Evolutionary conservation across 176 grass and related monocot genomes (phyloP).

Genomic region (Poa pratensis): DNA sequence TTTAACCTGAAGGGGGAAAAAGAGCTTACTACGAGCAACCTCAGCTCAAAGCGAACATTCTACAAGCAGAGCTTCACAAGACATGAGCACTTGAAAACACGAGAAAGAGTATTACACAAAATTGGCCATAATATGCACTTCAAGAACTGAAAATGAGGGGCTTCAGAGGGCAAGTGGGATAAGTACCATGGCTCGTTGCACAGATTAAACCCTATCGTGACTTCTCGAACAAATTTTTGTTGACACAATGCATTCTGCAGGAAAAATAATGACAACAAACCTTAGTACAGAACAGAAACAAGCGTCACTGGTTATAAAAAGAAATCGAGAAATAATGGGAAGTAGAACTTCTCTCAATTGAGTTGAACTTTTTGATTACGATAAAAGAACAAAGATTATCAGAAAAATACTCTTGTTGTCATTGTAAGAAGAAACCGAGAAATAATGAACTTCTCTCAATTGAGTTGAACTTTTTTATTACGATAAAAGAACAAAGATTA

Average conservation of each 20-base stretch:
- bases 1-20: slow-evolving; percentile 68
- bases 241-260: slow-evolving; percentile 92
- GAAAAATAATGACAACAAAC: slow-evolving; percentile 27
- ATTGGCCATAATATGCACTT: not conserved
- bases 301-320: slow-evolving; percentile 6
- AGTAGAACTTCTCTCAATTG: not conserved
- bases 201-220: slow-evolving; percentile 95
- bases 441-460: not conserved
- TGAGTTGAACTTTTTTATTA: not conserved
- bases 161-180: slow-evolving; percentile 14
- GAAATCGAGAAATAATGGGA: not conserved
- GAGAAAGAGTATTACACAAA: slow-evolving; percentile 6
- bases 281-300: slow-evolving; percentile 18
- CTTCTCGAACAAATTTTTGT: slow-evolving; percentile 91
- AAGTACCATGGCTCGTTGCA: slow-evolving; percentile 96
- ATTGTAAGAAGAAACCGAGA: slow-evolving; percentile 55
- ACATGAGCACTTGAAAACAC: not conserved
- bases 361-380: not conserved
- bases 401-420: slow-evolving; percentile 78
- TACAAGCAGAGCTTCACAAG: not conserved
- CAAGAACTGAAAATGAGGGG: slow-evolving; percentile 15
- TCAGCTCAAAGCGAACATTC: slow-evolving; percentile 24
- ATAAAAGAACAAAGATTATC: slow-evolving; percentile 26
- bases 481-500: slow-evolving; percentile 20
- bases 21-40: slow-evolving; percentile 1